Percentiles rank a stretch among this genome's conserved stretches.
Evolutionary conservation across 1,139 yeast genomes (phyloP).

Genomic region (Hansenula sp.): DNA sequence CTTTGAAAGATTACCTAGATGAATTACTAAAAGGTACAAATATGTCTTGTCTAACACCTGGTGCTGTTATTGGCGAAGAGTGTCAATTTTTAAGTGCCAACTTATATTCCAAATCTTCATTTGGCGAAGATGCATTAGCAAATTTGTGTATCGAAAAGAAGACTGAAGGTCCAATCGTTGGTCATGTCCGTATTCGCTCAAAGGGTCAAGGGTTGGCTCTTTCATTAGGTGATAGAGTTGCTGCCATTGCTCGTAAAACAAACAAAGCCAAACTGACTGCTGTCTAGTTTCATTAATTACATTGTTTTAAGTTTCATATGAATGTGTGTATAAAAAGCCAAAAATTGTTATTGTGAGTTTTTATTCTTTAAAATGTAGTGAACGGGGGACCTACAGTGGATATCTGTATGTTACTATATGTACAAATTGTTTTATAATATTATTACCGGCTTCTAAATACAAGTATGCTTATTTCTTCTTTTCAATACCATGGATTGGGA

Average conservation of each 20-base stretch:
- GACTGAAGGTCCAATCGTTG: slow-evolving; percentile 72
- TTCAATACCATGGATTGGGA: slow-evolving; percentile 67
- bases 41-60: slow-evolving; percentile 92
- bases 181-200: slow-evolving; percentile 94
- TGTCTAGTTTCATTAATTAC: slow-evolving; percentile 23
- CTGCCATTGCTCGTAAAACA: slow-evolving; percentile 63
- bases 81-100: slow-evolving; percentile 95
- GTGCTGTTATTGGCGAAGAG: slow-evolving; percentile 80
- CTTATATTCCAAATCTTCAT: slow-evolving; percentile 86
- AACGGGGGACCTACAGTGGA: too few relatives aligned
- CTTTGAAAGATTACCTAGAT: slow-evolving; percentile 77
- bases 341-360: too few relatives aligned
- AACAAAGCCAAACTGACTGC: slow-evolving; percentile 33
- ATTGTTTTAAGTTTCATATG: not conserved
- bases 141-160: slow-evolving; percentile 89
- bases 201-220: slow-evolving; percentile 98
- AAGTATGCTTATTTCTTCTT: slow-evolving; percentile 24
- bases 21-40: slow-evolving; percentile 80
- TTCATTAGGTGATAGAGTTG: slow-evolving; percentile 91
- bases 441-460: slow-evolving; percentile 15
- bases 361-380: too few relatives aligned
- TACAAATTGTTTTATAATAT: not conserved
- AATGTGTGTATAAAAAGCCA: too few relatives aligned
- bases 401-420: too few relatives aligned
- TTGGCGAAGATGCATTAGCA: slow-evolving; percentile 98